These are phyloP conservation scores for button mushroom (Agaricus bisporus) DNA, from an alignment of 768 basidiomycete genomes.

Conservation along the genomic window DNA sequence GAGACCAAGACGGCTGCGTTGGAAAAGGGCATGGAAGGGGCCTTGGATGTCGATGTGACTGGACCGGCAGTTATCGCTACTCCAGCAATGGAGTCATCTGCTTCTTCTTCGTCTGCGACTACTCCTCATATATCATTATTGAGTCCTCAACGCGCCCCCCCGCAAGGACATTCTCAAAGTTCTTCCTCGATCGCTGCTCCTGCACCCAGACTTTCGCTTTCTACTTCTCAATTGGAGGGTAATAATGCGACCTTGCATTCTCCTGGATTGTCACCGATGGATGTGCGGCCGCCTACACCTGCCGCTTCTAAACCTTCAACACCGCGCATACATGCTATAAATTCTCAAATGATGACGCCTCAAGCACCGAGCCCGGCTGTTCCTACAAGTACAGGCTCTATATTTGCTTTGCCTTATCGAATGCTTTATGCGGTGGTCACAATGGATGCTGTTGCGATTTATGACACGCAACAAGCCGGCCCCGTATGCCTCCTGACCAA, in stretches of 20 bases:
- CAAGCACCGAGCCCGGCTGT: neutral
- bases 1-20: constrained; percentile 45
- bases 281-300: constrained; percentile 56
- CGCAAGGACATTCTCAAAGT: constrained; percentile 18
- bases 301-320: constrained; percentile 50
- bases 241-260: constrained; percentile 29
- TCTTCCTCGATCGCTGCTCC: constrained; percentile 38
- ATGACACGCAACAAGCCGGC: constrained; percentile 94
- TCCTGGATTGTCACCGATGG: constrained; percentile 51
- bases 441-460: constrained; percentile 91
- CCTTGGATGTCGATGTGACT: constrained; percentile 53
- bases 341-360: constrained; percentile 7
- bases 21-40: constrained; percentile 60
- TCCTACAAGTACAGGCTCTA: constrained; percentile 41
- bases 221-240: constrained; percentile 17
- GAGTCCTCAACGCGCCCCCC: constrained; percentile 29
- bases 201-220: constrained; percentile 35
- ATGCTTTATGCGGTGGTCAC: constrained; percentile 95
- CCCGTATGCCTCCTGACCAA: constrained; percentile 91
- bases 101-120: constrained; percentile 9
- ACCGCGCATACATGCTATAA: constrained; percentile 27
- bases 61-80: constrained; percentile 28
- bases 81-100: constrained; percentile 3
- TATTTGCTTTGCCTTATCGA: constrained; percentile 89
- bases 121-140: constrained; percentile 9